Base-by-base conservation (phyloP, 1,284 basidiomycete species). In the Trametes hirsuta region DNA sequence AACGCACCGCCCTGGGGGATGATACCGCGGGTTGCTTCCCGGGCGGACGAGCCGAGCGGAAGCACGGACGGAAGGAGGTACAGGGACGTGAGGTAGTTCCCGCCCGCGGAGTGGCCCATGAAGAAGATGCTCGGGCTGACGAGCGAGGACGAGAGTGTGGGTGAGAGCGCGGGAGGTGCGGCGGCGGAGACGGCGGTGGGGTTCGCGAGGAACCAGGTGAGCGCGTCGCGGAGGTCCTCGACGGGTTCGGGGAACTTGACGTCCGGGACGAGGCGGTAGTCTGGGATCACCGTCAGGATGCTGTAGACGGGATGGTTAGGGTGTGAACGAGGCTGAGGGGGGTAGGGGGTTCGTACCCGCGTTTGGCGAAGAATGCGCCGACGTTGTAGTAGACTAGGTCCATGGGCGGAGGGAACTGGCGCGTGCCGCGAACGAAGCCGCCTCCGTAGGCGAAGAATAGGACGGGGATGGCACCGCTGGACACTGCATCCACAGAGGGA, bases 401-500 rank as follows among this genome's bases (percentile, higher is more conserved):
- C 41, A 75, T 75, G 0, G 84, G 81, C 14, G 78, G 71, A 0
- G 80, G 75, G 40, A 81, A 68, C 15, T 72, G 75, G 37, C 84
- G 79, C 0, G 76, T 74, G 1, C 87, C 87, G 0, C 70, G 69
- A 58, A 74, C 73, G 68, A 86, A 86, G 1, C 86, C 86, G 4
- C 87, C 87, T 0, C 87, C 87, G 62, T 89, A 88, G 45, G 83
- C 63, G 70, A 82, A 88, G 70, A 88, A 82, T 18, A 90, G 70
- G 22, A 88, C 74, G 0, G 84, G 84, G 0, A 77, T 75, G 59
- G 77, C 79, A 4, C 67, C 72, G 3, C 55, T 52, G 9, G 68
- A 57, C 0, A 48, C 8, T 1, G 67, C 63, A 14, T 62, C 59
- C 0, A 71, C 60, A 1, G 75, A 61, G 0, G 87, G 86, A 66